Evolutionary conservation across 2,329 filamentous ascomycete genomes (phyloP).

Genomic region (Colletotrichum higginsianum): DNA sequence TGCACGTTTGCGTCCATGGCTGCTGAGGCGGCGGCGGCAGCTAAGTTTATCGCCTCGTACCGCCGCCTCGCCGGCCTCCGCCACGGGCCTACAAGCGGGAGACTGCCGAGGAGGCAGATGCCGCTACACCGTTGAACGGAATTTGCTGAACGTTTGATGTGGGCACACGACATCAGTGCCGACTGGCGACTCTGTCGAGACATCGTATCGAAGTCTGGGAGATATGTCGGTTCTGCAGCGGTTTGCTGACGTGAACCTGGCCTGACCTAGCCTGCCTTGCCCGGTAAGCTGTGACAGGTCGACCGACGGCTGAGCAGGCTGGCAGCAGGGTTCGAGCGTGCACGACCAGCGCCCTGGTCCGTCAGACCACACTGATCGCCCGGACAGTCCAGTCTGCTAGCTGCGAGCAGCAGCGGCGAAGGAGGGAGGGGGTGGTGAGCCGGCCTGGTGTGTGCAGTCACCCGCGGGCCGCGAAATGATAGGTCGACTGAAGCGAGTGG

Average conservation of each 20-base stretch:
- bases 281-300: neutral
- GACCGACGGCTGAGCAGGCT: conserved; percentile 2
- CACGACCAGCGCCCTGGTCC: neutral
- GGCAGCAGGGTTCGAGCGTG: neutral
- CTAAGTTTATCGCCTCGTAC: conserved; percentile 6
- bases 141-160: neutral
- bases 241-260: neutral
- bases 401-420: conserved; percentile 20
- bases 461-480: conserved; percentile 19
- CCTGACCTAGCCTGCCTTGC: too few relatives aligned
- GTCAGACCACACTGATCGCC: neutral
- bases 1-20: conserved; percentile 26
- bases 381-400: neutral
- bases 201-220: neutral
- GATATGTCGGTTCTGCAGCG: neutral
- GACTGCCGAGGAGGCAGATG: neutral
- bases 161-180: neutral
- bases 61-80: neutral
- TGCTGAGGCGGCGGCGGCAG: conserved; percentile 4
- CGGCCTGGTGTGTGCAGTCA: neutral
- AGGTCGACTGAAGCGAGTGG: conserved; percentile 26
- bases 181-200: neutral
- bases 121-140: neutral
- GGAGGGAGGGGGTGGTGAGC: neutral
- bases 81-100: neutral